Percentiles rank a stretch among this genome's conserved stretches.
Evolutionary conservation across 192 early-diverging fungal genomes (phyloP).

Genomic region (Tieghemiomyces parasiticus): DNA sequence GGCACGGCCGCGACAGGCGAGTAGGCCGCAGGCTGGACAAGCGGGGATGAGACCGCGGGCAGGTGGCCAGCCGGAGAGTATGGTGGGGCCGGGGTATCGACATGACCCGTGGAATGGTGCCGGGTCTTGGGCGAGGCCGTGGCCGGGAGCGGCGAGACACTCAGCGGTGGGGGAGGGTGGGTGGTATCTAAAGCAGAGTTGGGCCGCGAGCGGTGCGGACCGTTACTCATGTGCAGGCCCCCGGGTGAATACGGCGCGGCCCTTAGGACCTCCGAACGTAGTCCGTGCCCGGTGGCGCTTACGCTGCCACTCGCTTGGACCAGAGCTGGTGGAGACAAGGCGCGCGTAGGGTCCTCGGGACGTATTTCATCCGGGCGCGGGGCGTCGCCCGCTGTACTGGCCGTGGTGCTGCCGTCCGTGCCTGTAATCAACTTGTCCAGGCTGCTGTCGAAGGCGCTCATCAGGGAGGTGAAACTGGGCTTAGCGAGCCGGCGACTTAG

Average conservation of each 20-base stretch:
- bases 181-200: no score
- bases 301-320: slow-evolving; percentile 20
- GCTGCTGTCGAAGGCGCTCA: slow-evolving; percentile 38
- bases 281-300: slow-evolving; percentile 11
- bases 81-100: no score
- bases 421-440: slow-evolving; percentile 49
- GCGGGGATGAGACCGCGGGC: no score
- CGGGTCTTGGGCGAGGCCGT: no score
- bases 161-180: no score
- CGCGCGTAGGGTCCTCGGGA: background rate
- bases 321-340: no score
- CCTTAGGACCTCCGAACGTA: background rate
- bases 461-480: slow-evolving; percentile 29
- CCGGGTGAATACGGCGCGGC: background rate
- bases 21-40: no score
- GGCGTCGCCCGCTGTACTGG: slow-evolving; percentile 13
- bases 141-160: no score
- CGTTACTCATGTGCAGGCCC: slow-evolving; percentile 14
- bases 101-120: no score
- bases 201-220: no score
- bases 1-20: no score
- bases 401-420: slow-evolving; percentile 23
- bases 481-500: slow-evolving; percentile 29
- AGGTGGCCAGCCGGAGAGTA: no score
- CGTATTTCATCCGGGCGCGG: background rate